A percentile compares a stretch with the other conserved stretches of the same genome.
Evolutionary conservation across 1,284 basidiomycete species (phyloP).

Genomic region (Cystobasidium pallidum): DNA sequence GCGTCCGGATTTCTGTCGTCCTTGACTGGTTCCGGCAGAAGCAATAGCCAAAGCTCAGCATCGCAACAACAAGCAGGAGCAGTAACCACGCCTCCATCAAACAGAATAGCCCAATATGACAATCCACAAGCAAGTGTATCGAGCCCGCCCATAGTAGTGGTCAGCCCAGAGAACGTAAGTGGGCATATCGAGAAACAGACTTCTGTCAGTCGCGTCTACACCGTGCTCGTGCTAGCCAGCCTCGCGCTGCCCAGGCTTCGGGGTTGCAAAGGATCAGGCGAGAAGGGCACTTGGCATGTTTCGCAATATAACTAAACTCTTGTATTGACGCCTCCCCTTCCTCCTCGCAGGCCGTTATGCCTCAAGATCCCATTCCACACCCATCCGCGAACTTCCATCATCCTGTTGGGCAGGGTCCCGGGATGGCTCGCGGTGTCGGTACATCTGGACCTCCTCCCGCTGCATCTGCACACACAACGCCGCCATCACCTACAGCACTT

Average conservation of each 20-base stretch:
- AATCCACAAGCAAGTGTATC: constrained; percentile 12
- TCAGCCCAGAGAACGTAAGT: constrained; percentile 61
- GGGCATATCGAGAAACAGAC: not conserved
- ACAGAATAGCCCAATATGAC: constrained; percentile 32
- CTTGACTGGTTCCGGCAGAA: constrained; percentile 21
- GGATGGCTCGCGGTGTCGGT: constrained; percentile 64
- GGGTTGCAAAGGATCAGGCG: not conserved
- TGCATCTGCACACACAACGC: constrained; percentile 55
- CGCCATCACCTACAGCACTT: constrained; percentile 46
- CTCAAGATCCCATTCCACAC: constrained; percentile 64
- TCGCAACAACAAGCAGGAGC: constrained; percentile 29
- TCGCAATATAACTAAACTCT: not conserved
- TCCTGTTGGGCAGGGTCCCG: constrained; percentile 65
- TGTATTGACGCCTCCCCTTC: not conserved
- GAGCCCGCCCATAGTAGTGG: constrained; percentile 41
- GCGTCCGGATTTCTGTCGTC: constrained; percentile 40
- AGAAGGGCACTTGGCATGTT: not conserved
- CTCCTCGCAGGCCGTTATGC: constrained; percentile 63
- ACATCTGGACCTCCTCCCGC: constrained; percentile 58
- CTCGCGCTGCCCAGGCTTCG: not conserved
- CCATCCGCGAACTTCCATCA: constrained; percentile 61
- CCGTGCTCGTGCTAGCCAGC: not conserved
- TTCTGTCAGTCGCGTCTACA: not conserved
- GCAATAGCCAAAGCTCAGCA: constrained; percentile 26
- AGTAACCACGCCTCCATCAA: constrained; percentile 31